Conservation (phyloP, 2,329 filamentous ascomycete genomes). For the Teratosphaeria epicoccoides region DNA sequence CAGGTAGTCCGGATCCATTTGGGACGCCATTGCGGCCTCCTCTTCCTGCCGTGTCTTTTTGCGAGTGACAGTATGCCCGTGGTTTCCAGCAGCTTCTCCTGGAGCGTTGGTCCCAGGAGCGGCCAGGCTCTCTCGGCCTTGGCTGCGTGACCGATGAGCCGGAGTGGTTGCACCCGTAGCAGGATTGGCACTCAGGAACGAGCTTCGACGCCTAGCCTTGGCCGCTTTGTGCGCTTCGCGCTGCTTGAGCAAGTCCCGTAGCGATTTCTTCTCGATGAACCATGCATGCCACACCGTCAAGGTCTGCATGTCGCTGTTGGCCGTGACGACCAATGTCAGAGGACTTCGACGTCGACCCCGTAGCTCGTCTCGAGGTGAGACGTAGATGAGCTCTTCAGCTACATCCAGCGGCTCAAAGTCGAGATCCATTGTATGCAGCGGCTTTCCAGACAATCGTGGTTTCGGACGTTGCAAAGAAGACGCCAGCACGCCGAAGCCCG, state of each 20-base stretch:
- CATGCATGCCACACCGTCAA: slow-evolving; percentile 79
- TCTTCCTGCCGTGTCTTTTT: slow-evolving; percentile 26
- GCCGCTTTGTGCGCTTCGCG: slow-evolving; percentile 28
- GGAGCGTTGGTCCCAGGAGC: slow-evolving; percentile 14
- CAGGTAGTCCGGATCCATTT: slow-evolving; percentile 39
- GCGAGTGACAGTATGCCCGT: slow-evolving; percentile 8
- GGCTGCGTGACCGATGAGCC: slow-evolving; percentile 48
- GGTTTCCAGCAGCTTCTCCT: neutral
- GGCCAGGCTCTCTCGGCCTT: slow-evolving; percentile 68
- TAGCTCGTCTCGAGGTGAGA: slow-evolving; percentile 56
- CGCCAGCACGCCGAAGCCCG: slow-evolving; percentile 68
- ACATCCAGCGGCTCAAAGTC: slow-evolving; percentile 57
- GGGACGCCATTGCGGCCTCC: slow-evolving; percentile 39
- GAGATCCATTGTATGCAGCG: slow-evolving; percentile 25
- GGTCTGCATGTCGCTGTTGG: slow-evolving; percentile 63
- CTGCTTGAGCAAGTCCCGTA: slow-evolving; percentile 32
- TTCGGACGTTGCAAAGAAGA: slow-evolving; percentile 20
- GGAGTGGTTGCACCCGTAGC: slow-evolving; percentile 62
- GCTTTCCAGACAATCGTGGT: slow-evolving; percentile 13
- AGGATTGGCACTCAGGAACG: slow-evolving; percentile 46
- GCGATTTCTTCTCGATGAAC: slow-evolving; percentile 59
- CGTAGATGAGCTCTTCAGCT: slow-evolving; percentile 72
- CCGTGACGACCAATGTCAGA: slow-evolving; percentile 67
- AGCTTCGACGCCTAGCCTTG: slow-evolving; percentile 53
- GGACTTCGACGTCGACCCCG: neutral